These are phyloP conservation scores for Dactylellina haptotyla DNA, from an alignment of 2,329 filamentous ascomycete species.

Conservation along the genomic window DNA sequence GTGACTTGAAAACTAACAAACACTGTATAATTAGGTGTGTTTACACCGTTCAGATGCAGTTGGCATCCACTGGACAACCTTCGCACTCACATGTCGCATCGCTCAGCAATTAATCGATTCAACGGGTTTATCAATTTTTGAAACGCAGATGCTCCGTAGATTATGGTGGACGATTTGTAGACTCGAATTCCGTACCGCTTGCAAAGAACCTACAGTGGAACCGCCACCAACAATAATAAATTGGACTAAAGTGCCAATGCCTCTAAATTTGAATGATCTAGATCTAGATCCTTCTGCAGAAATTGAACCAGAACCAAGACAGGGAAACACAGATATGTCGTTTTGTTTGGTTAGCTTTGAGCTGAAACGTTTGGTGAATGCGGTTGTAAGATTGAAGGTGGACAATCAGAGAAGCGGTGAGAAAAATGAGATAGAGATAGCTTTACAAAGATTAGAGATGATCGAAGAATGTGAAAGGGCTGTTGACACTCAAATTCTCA, in stretches of 20 bases:
- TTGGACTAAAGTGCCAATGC: slow-evolving; percentile 9
- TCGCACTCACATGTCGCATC: not conserved
- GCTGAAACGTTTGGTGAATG: slow-evolving; percentile 2
- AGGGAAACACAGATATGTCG: slow-evolving; percentile 6
- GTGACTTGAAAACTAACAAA: not conserved
- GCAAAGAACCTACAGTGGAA: not conserved
- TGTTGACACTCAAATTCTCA: not conserved
- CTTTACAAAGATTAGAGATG: not conserved
- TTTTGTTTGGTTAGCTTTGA: slow-evolving; percentile 12
- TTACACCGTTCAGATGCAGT: slow-evolving; percentile 1
- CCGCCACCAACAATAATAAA: slow-evolving; percentile 1
- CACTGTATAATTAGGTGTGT: not conserved
- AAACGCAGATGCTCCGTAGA: slow-evolving; percentile 6
- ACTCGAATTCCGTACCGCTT: slow-evolving; percentile 7
- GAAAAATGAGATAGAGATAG: not conserved
- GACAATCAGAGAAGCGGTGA: not conserved
- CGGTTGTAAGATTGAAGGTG: not conserved
- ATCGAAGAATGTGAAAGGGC: not conserved
- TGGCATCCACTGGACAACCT: slow-evolving; percentile 8
- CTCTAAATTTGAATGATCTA: slow-evolving; percentile 14
- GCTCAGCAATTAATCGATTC: slow-evolving; percentile 8
- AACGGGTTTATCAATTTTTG: not conserved
- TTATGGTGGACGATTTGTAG: slow-evolving; percentile 13
- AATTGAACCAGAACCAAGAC: slow-evolving; percentile 6
- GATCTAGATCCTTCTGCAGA: not conserved